phyloP scores from a whole-genome alignment of 192 early-diverging fungal genomes.

The Linnemannia hyalina region DNA sequence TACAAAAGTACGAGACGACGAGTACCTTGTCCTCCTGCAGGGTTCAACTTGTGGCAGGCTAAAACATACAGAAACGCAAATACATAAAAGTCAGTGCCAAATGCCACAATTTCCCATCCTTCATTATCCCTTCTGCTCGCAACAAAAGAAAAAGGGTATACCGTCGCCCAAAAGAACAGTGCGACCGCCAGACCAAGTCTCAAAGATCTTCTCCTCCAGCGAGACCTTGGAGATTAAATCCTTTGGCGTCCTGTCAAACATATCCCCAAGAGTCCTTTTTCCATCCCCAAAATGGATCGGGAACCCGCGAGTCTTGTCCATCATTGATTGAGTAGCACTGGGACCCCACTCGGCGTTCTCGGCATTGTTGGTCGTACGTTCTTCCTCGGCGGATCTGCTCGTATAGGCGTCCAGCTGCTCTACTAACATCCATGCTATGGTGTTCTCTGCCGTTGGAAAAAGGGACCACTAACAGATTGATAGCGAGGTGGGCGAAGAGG shows the following conservation, averaged over 20 bases:
- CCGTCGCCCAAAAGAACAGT: slow-evolving; percentile 21
- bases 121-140: no score
- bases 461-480: slow-evolving; percentile 9
- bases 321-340: neutral
- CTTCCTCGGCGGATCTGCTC: neutral
- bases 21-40: no score
- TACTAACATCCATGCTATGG: slow-evolving; percentile 17
- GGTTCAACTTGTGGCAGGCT: no score
- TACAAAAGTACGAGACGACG: no score
- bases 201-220: slow-evolving; percentile 24
- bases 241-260: neutral
- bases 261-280: neutral
- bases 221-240: neutral
- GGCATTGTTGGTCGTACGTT: neutral
- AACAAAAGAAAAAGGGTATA: neutral
- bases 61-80: neutral
- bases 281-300: neutral
- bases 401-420: neutral
- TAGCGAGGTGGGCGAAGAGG: neutral
- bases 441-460: neutral
- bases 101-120: no score
- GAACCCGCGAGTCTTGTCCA: neutral
- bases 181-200: slow-evolving; percentile 13
- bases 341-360: slow-evolving; percentile 23
- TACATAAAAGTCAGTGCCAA: no score